These are phyloP conservation scores for Roridomyces roridus DNA, from an alignment of 768 basidiomycete genomes.

Conservation along the genomic window DNA sequence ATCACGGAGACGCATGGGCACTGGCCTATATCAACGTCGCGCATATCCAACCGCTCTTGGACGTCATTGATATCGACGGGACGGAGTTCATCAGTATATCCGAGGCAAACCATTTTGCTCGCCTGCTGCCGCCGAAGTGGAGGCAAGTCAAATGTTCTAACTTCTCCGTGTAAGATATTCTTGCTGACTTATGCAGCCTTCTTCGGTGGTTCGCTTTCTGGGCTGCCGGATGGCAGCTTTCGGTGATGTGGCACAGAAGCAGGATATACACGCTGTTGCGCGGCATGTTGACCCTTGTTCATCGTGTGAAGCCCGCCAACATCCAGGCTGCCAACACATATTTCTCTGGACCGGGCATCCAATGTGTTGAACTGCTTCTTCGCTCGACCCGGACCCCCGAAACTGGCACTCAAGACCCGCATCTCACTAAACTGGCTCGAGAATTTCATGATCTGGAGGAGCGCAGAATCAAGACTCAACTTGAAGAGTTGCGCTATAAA, in stretches of 20 bases:
- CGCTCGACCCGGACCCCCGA: constrained; percentile 23
- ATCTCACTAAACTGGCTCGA: background rate
- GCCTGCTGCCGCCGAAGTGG: constrained; percentile 28
- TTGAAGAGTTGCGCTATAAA: constrained; percentile 21
- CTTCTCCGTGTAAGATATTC: background rate
- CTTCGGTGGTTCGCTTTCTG: constrained; percentile 37
- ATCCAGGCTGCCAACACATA: constrained; percentile 17
- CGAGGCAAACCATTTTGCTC: constrained; percentile 34
- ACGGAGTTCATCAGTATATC: constrained; percentile 35
- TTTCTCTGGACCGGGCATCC: constrained; percentile 8
- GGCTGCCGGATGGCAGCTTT: constrained; percentile 32
- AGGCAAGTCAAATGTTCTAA: constrained; percentile 28
- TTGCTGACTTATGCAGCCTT: constrained; percentile 22
- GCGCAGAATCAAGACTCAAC: constrained; percentile 8
- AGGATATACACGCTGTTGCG: constrained; percentile 24
- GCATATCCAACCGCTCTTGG: constrained; percentile 32
- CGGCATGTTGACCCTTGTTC: constrained; percentile 15
- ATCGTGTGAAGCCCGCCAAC: constrained; percentile 20
- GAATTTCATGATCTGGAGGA: constrained; percentile 15
- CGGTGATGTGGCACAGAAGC: constrained; percentile 28
- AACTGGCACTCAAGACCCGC: constrained; percentile 4
- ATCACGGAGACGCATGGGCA: constrained; percentile 29
- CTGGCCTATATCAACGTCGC: constrained; percentile 33
- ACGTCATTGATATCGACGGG: constrained; percentile 35
- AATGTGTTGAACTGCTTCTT: constrained; percentile 26